Base-by-base conservation (phyloP, 164 flowering plant species). In the Aristolochia californica region DNA sequence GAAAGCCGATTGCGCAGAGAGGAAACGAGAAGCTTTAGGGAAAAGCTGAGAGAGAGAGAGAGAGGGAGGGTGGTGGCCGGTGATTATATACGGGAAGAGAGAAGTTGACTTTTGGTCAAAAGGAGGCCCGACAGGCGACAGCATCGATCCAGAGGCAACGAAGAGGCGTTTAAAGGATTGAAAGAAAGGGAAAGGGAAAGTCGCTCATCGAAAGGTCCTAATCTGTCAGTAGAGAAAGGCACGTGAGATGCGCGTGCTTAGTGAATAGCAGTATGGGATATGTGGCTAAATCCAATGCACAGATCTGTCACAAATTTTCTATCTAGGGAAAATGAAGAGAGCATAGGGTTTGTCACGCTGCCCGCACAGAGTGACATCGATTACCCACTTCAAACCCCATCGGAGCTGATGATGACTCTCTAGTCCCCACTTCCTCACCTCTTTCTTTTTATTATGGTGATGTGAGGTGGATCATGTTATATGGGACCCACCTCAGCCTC, bases 91-190 rank as follows among this genome's bases (percentile, higher is more conserved):
- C 56, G 23, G 48, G 49, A 45, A 3, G 25, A 43, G 15, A 22
- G 38, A 27, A 13, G 48, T 66, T 66, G 80, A 74, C 70, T 72
- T 70, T 52, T 68, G 77, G 84, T 77, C 80, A 77, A 79, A 68
- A 65, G 60, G 28, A 50, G 75, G 62, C 62, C 56, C 45, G 62
- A 68, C 66, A 68, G 17, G 51, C 45, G 62, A 68, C 66, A 68
- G 17, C 15, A 45, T 62, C 28, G 34, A 45, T 44, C 53, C 38
- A 26, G 14, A 20, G n/a, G 3, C 26, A 55, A 43, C 14, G 5
- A 23, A 24, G 15, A 34, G 2, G 16, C 5, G 21, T 43, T 38
- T 61, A 16, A 55, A 23, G 51, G 43, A 45, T 23, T 34, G 14
- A 40, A 48, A 18, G 48, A 55, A 45, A 45, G 18, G 16, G 40